Percentiles rank a stretch among this genome's conserved stretches.
phyloP scores from a whole-genome alignment of 495 filamentous ascomycete species.

The Talaromyces adpressus region DNA sequence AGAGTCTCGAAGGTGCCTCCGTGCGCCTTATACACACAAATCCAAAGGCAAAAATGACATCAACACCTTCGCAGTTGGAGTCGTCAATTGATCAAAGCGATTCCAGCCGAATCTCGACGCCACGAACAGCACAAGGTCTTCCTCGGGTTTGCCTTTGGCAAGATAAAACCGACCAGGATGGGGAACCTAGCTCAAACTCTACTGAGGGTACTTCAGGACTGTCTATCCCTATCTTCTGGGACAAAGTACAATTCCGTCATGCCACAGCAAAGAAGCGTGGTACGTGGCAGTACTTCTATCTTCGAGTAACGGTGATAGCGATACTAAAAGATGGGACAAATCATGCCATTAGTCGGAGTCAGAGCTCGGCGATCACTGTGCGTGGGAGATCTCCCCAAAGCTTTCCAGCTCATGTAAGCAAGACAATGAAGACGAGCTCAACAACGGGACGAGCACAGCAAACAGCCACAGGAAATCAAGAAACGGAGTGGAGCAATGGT shows the following conservation, averaged over 20 bases:
- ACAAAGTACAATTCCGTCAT: slow-evolving; percentile 6
- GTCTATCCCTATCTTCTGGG: neutral
- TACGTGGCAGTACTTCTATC: slow-evolving; percentile 7
- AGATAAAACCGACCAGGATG: neutral
- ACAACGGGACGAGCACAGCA: neutral
- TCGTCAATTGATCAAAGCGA: neutral
- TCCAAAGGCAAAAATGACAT: neutral
- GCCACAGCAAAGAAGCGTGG: slow-evolving; percentile 7
- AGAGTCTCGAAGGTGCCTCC: neutral
- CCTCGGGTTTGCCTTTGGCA: neutral
- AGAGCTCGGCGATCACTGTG: slow-evolving; percentile 4
- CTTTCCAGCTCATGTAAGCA: slow-evolving; percentile 1
- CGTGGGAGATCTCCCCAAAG: slow-evolving; percentile 6
- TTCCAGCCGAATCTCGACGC: neutral
- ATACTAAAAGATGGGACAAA: slow-evolving; percentile 1
- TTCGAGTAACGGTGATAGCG: slow-evolving; percentile 1
- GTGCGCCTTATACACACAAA: neutral
- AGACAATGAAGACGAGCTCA: neutral
- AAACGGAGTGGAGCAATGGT: neutral
- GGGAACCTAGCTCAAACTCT: neutral
- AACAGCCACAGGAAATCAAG: neutral
- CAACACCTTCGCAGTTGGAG: neutral
- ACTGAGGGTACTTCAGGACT: neutral
- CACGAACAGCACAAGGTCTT: neutral
- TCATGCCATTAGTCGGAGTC: neutral